Base-by-base conservation (phyloP, 768 basidiomycete genomes). In the Phylloporus scabripes region DNA sequence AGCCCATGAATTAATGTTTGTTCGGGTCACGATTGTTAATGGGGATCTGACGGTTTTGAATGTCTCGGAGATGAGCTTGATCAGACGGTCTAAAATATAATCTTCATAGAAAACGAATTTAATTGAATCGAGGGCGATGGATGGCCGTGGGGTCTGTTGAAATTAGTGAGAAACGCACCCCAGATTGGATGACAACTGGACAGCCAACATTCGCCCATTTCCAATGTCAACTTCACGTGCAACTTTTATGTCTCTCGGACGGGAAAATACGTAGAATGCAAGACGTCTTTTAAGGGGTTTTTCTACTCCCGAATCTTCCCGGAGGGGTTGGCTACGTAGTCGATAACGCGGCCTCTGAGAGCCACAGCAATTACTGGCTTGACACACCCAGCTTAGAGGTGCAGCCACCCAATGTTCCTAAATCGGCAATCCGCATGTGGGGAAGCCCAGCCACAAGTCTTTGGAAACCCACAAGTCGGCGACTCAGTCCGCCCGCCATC, bases 361-460 rank as follows among this genome's bases (percentile, higher is more conserved):
- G n/a, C n/a, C n/a, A 26, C 24, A 7, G 24, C 24, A 26, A 7
- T 26, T n/a, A n/a, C 24, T 26, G 24, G 24, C 24, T 28, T 28
- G 26, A 28, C 26, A 28, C 7, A 8, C n/a, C n/a, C n/a, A n/a
- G n/a, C n/a, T n/a, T n/a, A n/a, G n/a, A 33, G 14, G 32, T 15
- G 31, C 14, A 33, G 54, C 61, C 50, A 64, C 61, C 50, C 40
- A 47, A 29, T 34, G 7, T 42, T 14, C 55, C 61, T 34, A 59
- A 59, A 63, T 32, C 24, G 58, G 65, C 56, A 52, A 57, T 37
- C 48, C 49, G 38, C 42, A 42, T 59, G 57, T 15, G 58, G 56
- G 59, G 63, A 55, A 49, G 56, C 56, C 45, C 64, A 64, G 65
- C 63, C 67, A 68, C 67, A 50, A 33, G 48, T 39, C 51, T 52